These are phyloP conservation scores for Populus trichocarpa DNA, from an alignment of 441 rosid species.

Conservation along the genomic window DNA sequence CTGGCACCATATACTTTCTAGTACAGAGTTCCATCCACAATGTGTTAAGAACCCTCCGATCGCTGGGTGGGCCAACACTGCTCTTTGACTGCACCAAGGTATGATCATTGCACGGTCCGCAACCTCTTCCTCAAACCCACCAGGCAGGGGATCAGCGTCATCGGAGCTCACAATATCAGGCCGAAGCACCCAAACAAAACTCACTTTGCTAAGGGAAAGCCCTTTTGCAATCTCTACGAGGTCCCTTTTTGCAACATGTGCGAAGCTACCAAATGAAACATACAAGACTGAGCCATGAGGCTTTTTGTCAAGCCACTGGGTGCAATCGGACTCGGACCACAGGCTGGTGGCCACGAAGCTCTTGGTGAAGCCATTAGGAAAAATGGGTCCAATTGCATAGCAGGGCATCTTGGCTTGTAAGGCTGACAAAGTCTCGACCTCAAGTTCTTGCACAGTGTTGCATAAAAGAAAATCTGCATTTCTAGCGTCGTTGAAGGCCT, in stretches of 20 bases:
- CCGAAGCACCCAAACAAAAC: constrained; percentile 56
- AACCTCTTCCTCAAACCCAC: constrained; percentile 31
- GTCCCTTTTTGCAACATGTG: constrained; percentile 49
- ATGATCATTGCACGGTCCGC: constrained; percentile 42
- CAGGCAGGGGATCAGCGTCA: constrained; percentile 43
- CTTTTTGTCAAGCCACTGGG: constrained; percentile 50
- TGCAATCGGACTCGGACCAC: constrained; percentile 68
- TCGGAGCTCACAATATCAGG: constrained; percentile 46
- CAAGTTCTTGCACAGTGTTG: constrained; percentile 57
- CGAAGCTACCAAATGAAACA: constrained; percentile 70
- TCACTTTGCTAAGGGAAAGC: constrained; percentile 40
- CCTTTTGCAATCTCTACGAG: constrained; percentile 59
- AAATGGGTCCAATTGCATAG: constrained; percentile 60
- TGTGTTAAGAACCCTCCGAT: constrained; percentile 70
- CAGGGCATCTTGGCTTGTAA: constrained; percentile 38
- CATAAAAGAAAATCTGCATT: constrained; percentile 50
- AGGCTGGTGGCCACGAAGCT: constrained; percentile 50
- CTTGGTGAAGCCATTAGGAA: constrained; percentile 31
- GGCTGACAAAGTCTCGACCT: constrained; percentile 42
- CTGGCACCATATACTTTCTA: constrained; percentile 45
- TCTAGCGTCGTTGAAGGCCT: constrained; percentile 38
- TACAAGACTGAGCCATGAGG: constrained; percentile 54
- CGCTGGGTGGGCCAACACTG: constrained; percentile 39
- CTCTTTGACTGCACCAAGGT: constrained; percentile 56
- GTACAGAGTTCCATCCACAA: constrained; percentile 66